Evolutionary conservation across 129 eudicot genomes (phyloP).

Genomic region (Glebionis coronaria): DNA sequence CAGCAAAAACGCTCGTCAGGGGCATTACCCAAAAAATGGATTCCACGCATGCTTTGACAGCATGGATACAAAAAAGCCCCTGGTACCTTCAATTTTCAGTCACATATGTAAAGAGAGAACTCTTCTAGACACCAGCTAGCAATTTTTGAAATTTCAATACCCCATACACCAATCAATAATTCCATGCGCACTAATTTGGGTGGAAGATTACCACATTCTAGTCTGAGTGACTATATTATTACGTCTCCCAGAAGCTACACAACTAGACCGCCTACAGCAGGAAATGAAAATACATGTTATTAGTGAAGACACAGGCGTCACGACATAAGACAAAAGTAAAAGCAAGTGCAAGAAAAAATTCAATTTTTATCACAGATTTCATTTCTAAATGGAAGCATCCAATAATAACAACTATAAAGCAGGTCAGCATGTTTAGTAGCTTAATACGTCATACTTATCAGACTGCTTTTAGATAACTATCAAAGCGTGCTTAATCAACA

Average conservation of each 20-base stretch:
- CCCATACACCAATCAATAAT: constrained; percentile 5
- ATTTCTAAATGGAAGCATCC: no score
- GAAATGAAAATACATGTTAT: constrained; percentile 12
- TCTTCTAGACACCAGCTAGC: not conserved
- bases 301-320: constrained; percentile 8
- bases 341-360: not conserved
- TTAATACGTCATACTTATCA: no score
- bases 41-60: constrained; percentile 96
- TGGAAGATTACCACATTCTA: constrained; percentile 4
- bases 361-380: no score
- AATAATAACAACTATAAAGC: no score
- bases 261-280: constrained; percentile 32
- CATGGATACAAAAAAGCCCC: constrained; percentile 65
- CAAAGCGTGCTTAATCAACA: no score
- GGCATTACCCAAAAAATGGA: constrained; percentile 87
- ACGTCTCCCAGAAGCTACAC: constrained; percentile 30
- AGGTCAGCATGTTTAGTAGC: no score
- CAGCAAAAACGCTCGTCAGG: constrained; percentile 84
- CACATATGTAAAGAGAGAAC: constrained; percentile 22
- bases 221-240: constrained; percentile 8
- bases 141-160: constrained; percentile 18
- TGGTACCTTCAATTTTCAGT: constrained; percentile 25
- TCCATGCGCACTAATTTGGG: not conserved
- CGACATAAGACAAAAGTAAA: not conserved
- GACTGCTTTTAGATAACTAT: no score